Evolutionary conservation across 306 rosid species (phyloP), one percentile per base, ranked within the genome.

Genomic region (Rosa multiflora): DNA sequence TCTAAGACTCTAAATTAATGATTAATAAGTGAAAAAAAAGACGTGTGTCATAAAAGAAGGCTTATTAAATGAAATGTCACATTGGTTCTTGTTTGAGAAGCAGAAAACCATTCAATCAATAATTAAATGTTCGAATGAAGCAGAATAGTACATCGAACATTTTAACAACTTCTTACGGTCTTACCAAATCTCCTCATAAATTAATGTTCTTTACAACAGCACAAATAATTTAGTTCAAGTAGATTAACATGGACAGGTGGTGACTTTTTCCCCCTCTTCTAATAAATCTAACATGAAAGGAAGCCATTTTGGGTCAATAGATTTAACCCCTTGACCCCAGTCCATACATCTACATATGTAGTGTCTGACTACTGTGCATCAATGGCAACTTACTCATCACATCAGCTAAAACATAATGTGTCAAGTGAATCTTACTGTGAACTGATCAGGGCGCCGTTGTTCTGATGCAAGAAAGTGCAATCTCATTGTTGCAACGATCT

Each of bases 401-500:
- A 74, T 72, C 8, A 53, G 49, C 44, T n/a, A 37, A 42, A 68
- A 37, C 48, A 67, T 39, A n/a, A 64, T 48, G 32, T 56, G 71
- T 21, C 69, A 68, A 73, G 79, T 47, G 71, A 53, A 73, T 81
- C 91, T 82, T 90, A 95, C 99, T 2, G 99, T 95, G 80, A 91
- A 92, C 82, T 95, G 99, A 84, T 95, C 98, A 35, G 98, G 93
- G 37, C 93, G 91, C 76, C 99, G 92, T 10, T 79, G 82, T 82
- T 93, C 94, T 35, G 98, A 88, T 74, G 95, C 96, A 48, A 95
- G 92, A 82, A 95, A 95, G 80, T 88, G 93, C 79, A 90, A 84
- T 88, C 99, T 88, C 99, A 95, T 91, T 59, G 89, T 70, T 39
- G 99, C 96, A 83, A 92, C 87, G 26, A 73, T 87, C 78, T 90